These are phyloP conservation scores for Neonectria punicea DNA, from an alignment of 2,329 filamentous ascomycete species.

Conservation along the genomic window DNA sequence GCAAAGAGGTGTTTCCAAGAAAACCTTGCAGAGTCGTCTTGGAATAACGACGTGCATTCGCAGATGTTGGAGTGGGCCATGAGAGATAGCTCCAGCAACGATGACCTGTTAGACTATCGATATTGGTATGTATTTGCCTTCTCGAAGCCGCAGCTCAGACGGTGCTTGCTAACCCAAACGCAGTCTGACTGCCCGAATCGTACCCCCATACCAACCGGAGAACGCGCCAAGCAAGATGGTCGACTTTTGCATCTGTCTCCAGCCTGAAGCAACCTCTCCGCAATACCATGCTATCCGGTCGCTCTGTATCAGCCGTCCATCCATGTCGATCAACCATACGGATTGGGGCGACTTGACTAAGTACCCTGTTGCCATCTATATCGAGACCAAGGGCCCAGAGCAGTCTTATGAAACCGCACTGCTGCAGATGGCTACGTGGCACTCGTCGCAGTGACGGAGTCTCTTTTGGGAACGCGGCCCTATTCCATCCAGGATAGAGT, in stretches of 20 bases:
- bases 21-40: background rate
- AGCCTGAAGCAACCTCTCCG: background rate
- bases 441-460: conserved; percentile 11
- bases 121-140: background rate
- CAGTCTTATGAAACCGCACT: conserved; percentile 11
- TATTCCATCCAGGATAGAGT: background rate
- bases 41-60: background rate
- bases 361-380: conserved; percentile 6
- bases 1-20: conserved; percentile 5
- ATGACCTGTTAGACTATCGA: background rate
- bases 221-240: conserved; percentile 14
- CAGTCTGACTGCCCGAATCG: conserved; percentile 13
- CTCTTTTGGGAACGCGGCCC: background rate
- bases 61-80: background rate
- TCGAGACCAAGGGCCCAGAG: conserved; percentile 8
- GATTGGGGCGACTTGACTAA: conserved; percentile 19
- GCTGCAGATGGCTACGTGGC: conserved; percentile 13
- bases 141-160: background rate
- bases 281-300: conserved; percentile 3
- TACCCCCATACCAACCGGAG: background rate
- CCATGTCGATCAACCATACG: conserved; percentile 13
- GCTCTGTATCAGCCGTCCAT: conserved; percentile 3
- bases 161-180: background rate
- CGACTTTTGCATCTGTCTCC: conserved; percentile 16
- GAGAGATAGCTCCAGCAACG: background rate